Conservation (phyloP, 1,284 basidiomycete species). For the Xerocomus minutiporus region DNA sequence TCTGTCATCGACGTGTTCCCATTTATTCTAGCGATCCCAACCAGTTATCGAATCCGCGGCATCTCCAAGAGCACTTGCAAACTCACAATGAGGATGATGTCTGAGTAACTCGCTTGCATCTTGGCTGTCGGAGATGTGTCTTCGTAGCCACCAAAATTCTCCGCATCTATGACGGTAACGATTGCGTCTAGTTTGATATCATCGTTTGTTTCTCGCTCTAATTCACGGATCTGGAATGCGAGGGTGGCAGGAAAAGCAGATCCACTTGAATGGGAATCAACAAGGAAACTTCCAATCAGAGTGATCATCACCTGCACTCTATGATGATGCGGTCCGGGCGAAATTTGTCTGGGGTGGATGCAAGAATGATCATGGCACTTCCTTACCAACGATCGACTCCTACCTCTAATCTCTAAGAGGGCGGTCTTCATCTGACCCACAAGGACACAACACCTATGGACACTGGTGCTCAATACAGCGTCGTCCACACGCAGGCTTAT, state of each 20-base stretch:
- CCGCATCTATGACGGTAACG: slow-evolving; percentile 84
- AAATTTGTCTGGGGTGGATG: slow-evolving; percentile 57
- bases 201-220: slow-evolving; percentile 70
- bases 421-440: slow-evolving; percentile 91
- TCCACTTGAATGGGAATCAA: slow-evolving; percentile 45
- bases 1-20: slow-evolving; percentile 75
- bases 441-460: slow-evolving; percentile 76
- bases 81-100: slow-evolving; percentile 77
- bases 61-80: neutral
- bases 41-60: slow-evolving; percentile 4
- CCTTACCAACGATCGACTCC: slow-evolving; percentile 7
- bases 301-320: slow-evolving; percentile 75
- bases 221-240: slow-evolving; percentile 85
- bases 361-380: neutral
- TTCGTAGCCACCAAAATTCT: slow-evolving; percentile 87
- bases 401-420: slow-evolving; percentile 78
- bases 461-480: neutral
- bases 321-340: slow-evolving; percentile 86
- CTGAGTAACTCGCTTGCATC: slow-evolving; percentile 92
- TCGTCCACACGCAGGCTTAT: neutral
- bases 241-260: slow-evolving; percentile 88
- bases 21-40: slow-evolving; percentile 63
- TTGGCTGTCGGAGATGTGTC: slow-evolving; percentile 84
- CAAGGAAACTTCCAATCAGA: neutral
- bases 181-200: slow-evolving; percentile 85